These are phyloP conservation scores for Leishmania tropica DNA, from an alignment of 208 protist genomes.

Conservation along the genomic window DNA sequence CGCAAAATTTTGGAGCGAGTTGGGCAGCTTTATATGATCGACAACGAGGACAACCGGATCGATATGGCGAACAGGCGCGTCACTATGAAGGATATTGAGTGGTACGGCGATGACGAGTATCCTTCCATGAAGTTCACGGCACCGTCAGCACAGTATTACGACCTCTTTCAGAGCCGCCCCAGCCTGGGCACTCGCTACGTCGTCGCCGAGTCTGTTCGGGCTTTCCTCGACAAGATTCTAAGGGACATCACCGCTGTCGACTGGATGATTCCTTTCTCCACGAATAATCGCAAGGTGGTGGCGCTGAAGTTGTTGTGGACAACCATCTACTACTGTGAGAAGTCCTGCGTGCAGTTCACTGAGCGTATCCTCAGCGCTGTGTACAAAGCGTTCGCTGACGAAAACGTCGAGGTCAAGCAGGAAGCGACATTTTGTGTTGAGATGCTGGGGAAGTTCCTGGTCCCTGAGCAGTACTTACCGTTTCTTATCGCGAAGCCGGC, in stretches of 20 bases:
- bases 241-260: conserved; percentile 80
- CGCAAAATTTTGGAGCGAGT: conserved; percentile 53
- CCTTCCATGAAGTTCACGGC: conserved; percentile 56
- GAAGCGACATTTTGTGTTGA: conserved; percentile 80
- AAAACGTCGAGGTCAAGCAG: conserved; percentile 65
- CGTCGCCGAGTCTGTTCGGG: conserved; percentile 71
- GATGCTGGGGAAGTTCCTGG: conserved; percentile 87
- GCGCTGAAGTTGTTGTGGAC: conserved; percentile 82
- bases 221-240: conserved; percentile 70
- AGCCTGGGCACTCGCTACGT: conserved; percentile 79
- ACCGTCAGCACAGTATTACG: conserved; percentile 16
- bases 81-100: conserved; percentile 92
- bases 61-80: conserved; percentile 78
- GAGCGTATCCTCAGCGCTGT: conserved; percentile 80
- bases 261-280: conserved; percentile 90
- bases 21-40: conserved; percentile 78
- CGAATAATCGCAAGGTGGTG: conserved; percentile 80
- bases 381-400: conserved; percentile 86
- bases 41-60: conserved; percentile 91
- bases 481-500: conserved; percentile 71
- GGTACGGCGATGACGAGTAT: conserved; percentile 92
- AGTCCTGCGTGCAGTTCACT: conserved; percentile 82
- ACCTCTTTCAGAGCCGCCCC: conserved; percentile 59
- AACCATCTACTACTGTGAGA: conserved; percentile 79
- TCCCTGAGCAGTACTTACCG: conserved; percentile 88